Evolutionary conservation across 2,329 filamentous ascomycete species (phyloP).

Genomic region (Pseudohalonectria lignicola): DNA sequence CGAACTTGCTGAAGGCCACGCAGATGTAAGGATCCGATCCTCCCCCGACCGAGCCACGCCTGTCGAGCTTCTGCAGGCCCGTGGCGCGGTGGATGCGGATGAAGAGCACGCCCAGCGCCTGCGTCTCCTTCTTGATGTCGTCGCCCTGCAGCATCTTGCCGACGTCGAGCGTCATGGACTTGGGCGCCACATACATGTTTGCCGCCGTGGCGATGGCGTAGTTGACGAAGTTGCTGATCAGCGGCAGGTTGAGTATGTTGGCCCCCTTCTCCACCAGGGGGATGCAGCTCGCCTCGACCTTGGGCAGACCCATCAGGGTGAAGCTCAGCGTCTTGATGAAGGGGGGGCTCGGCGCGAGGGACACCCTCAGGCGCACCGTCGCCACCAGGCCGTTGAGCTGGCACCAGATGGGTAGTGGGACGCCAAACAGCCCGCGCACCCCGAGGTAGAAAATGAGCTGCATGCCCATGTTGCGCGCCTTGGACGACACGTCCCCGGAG

Average conservation of each 20-base stretch:
- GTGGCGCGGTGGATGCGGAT: constrained; percentile 81
- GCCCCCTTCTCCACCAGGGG: constrained; percentile 87
- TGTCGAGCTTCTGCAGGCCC: constrained; percentile 85
- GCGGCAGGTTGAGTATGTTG: constrained; percentile 80
- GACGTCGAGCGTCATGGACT: constrained; percentile 86
- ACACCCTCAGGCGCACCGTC: constrained; percentile 71
- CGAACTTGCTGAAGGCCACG: constrained; percentile 88
- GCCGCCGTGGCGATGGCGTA: constrained; percentile 83
- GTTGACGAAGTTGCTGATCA: constrained; percentile 96
- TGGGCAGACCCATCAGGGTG: constrained; percentile 87
- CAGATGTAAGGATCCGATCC: constrained; percentile 96
- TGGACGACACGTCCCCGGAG: constrained; percentile 58
- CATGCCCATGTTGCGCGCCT: constrained; percentile 95
- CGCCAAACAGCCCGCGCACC: constrained; percentile 76
- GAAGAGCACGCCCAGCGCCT: constrained; percentile 82
- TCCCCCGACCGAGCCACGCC: constrained; percentile 68
- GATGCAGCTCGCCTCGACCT: constrained; percentile 79
- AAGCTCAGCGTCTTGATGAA: constrained; percentile 89
- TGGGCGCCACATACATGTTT: constrained; percentile 87
- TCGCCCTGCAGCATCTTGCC: constrained; percentile 86
- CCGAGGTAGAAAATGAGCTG: constrained; percentile 90
- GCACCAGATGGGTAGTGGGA: constrained; percentile 79
- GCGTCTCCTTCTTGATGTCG: constrained; percentile 79
- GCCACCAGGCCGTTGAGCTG: constrained; percentile 86
- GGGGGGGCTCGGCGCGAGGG: constrained; percentile 81